phyloP scores from a whole-genome alignment of 2,329 filamentous ascomycete genomes.

The Pseudopyricularia cyperi region DNA sequence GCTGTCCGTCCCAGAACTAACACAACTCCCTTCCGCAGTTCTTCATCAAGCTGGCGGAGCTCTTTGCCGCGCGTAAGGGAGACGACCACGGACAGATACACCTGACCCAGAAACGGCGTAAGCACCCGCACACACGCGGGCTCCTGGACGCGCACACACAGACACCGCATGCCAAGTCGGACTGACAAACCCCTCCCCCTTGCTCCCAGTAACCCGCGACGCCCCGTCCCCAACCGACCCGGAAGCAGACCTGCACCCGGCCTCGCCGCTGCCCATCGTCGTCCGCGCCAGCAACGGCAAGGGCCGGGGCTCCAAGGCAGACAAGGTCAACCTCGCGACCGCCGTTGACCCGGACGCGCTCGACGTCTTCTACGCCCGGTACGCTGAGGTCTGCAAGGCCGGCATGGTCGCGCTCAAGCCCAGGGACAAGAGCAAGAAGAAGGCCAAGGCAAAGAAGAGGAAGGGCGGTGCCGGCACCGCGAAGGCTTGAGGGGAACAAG shows the following conservation, averaged over 20 bases:
- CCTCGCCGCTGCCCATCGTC: slow-evolving; percentile 55
- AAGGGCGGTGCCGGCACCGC: slow-evolving; percentile 24
- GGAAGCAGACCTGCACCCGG: slow-evolving; percentile 42
- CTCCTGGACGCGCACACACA: background rate
- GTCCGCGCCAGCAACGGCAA: slow-evolving; percentile 79
- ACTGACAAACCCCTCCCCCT: background rate
- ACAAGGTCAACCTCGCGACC: slow-evolving; percentile 68
- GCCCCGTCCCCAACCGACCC: slow-evolving; percentile 27
- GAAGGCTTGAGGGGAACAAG: background rate
- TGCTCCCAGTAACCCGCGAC: slow-evolving; percentile 11
- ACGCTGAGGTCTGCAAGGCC: slow-evolving; percentile 81
- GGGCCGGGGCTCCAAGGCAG: slow-evolving; percentile 36
- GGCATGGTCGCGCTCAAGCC: slow-evolving; percentile 89
- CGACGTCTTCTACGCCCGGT: slow-evolving; percentile 68
- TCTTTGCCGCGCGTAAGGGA: slow-evolving; percentile 54
- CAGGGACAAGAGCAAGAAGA: slow-evolving; percentile 77
- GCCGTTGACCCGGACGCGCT: slow-evolving; percentile 64
- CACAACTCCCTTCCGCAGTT: slow-evolving; percentile 38
- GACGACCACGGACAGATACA: slow-evolving; percentile 63
- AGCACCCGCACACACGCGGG: slow-evolving; percentile 11
- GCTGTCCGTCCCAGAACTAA: background rate
- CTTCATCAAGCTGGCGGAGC: slow-evolving; percentile 53
- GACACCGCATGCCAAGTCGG: too few relatives aligned
- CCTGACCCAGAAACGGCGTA: slow-evolving; percentile 66
- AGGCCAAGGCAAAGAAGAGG: slow-evolving; percentile 65